phyloP scores from a whole-genome alignment of 2,329 filamentous ascomycete genomes.

The Talaromyces sp. region DNA sequence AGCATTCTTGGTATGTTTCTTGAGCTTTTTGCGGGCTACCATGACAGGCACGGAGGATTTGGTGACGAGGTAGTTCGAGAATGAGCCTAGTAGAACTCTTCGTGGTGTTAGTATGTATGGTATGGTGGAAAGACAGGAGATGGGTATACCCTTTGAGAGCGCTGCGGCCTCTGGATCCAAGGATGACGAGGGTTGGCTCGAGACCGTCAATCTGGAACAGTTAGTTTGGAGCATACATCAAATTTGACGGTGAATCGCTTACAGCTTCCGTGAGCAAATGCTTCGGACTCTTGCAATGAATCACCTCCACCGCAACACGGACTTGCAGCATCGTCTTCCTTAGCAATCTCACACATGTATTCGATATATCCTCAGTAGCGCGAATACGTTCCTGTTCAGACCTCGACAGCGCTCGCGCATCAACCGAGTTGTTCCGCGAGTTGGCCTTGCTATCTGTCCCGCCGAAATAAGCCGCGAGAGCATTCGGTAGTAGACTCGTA shows the following conservation, averaged over 20 bases:
- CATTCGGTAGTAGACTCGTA: conserved; percentile 29
- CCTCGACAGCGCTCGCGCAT: conserved; percentile 53
- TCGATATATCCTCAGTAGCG: conserved; percentile 79
- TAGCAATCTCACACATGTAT: conserved; percentile 77
- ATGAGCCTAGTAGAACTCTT: conserved; percentile 89
- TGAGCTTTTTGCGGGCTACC: conserved; percentile 87
- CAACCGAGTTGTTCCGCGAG: conserved; percentile 43
- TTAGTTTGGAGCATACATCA: background rate
- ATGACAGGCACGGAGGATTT: conserved; percentile 97
- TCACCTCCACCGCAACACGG: conserved; percentile 87
- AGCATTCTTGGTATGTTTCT: conserved; percentile 76
- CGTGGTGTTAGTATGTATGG: background rate
- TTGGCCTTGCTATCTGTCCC: conserved; percentile 33
- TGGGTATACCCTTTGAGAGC: conserved; percentile 79
- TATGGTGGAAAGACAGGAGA: background rate
- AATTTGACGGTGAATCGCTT: conserved; percentile 29
- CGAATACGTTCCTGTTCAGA: conserved; percentile 74
- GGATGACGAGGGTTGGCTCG: conserved; percentile 85
- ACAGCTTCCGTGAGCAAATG: conserved; percentile 92
- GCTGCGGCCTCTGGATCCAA: conserved; percentile 86
- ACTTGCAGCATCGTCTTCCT: conserved; percentile 91
- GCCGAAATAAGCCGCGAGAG: conserved; percentile 34
- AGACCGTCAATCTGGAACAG: conserved; percentile 77
- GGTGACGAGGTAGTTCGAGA: conserved; percentile 94
- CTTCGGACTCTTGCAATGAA: conserved; percentile 97